Base-by-base conservation (phyloP, 139 green algal species). In the Spirogloea muscicola region DNA sequence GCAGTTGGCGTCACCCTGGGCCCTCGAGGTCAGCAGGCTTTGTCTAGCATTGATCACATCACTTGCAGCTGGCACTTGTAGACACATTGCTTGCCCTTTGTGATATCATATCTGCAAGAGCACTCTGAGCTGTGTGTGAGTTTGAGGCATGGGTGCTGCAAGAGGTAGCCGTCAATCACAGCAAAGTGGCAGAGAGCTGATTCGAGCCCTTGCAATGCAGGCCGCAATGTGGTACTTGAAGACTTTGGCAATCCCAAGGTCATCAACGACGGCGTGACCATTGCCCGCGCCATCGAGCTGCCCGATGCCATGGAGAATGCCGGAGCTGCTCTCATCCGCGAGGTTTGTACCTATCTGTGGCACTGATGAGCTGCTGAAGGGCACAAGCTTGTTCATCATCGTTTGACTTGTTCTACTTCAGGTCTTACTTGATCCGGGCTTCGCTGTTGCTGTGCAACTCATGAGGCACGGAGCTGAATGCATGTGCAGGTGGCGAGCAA, bases 181-280 rank as follows among this genome's bases (percentile, higher is more conserved):
- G 42, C 21, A 63, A 25, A 13, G 13, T 71, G 10, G 18, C 18
- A 27, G 16, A 33, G 31, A 5, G 5, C 44, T 63, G 21, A 6
- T 40, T 73, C 34, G 34, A 31, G 29, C 43, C 46, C 6, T 72
- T 33, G 18, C 31, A 3, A 1, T 16, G 29, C 85, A 96, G 92
- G 93, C 13, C 89, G 93, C 62, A 98, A 98, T 74, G 93, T 98
- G 41, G 93, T 98, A 76, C 82, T 98, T 62, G 92, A 98, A 84
- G 89, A 98, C 82, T 97, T 96, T 64, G 92, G 92, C 41, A 80
- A 92, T 42, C 93, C 93, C n/a, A 87, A 90, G 75, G 93, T 98
- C 31, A 98, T 98, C 86, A 98, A 98, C 83, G 93, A 98, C 75
- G 93, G 93, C 37, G 93, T 98, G 39, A 94, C 92, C 59, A 98